Base-by-base conservation (phyloP, 164 flowering plant genomes). In the Kingdonia uniflora region DNA sequence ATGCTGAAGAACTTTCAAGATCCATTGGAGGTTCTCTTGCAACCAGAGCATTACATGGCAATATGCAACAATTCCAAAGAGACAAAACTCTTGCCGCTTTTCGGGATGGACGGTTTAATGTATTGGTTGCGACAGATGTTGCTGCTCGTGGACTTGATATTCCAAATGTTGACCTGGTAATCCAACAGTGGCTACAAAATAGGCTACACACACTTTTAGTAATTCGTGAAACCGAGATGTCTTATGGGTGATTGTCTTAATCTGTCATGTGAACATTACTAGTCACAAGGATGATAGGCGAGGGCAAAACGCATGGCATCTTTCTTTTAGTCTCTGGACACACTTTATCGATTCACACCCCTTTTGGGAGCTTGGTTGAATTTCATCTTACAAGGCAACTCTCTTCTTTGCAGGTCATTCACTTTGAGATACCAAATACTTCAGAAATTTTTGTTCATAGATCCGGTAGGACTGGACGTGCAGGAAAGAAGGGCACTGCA, bases 131-230 rank as follows among this genome's bases (percentile, higher is more conserved):
- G 23, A 71, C 71, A n/a, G 75, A 71, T 67, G 75, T 71, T 61
- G 75, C 75, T 53, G 72, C 75, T 42, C 76, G 76, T 46, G 76
- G 76, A 37, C 76, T 73, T 48, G 76, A 73, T 56, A 69, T 73
- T 48, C 74, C 76, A 16, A 69, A 73, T 64, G 76, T 73, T 65
- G 76, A 73, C 54, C 62, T 73, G 74, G 76, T 73, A 63, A 57
- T 47, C 42, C 50, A 40, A 49, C 24, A 46, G 33, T 37, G 40
- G 13, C 40, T 37, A 37, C 13, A 7, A 37, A 41, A 4, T 10
- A 14, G 11, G n/a, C 44, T 1, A 41, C 25, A 15, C 16, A 29
- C 8, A 8, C n/a, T n/a, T n/a, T n/a, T n/a, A n/a, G n/a, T n/a
- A 8, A 29, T 29, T 3, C 35, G 35, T 29, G 35, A 29, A 29